Base-by-base conservation (phyloP, 2,329 filamentous ascomycete genomes). In the Fusarium brevicatenulatum region DNA sequence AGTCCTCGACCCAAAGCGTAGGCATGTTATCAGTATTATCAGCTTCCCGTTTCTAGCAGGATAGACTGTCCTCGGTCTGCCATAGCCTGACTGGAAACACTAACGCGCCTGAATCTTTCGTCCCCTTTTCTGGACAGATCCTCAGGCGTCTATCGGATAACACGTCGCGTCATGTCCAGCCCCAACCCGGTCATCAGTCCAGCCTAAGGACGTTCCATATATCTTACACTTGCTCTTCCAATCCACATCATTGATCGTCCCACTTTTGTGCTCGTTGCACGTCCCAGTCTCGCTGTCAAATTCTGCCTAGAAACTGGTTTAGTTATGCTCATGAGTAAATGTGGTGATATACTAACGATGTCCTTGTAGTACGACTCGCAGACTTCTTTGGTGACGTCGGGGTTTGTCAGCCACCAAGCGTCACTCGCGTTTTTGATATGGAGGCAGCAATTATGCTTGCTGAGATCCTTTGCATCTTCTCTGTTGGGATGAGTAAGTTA, bases 11-110 rank as follows among this genome's bases (percentile, higher is more conserved):
- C 40, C 4, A n/a, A n/a, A 49, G 5, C 30, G 44, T n/a, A 30
- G 28, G 28, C 6, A 28, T 28, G 28, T 28, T 28, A 25, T 25
- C 28, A 8, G 28, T n/a, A 4, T 5, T 49, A 12, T 32, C 28
- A 32, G 2, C 21, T 6, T 25, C n/a, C n/a, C n/a, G 1, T 13
- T 3, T 9, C 5, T 6, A 2, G 7, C 15, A 11, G 3, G 1
- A 16, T 30, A 9, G 5, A 21, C 9, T 10, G 2, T 44, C 13
- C 4, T 28, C 8, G 43, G 13, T 3, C 43, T 7, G 5, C 2
- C 2, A 7, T 28, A 5, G 1, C 1, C 8, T 10, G 5, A 10
- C 43, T 11, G 13, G 4, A 28, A 9, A 28, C 5, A 7, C 3
- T 2, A 4, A 0, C 4, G 21, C 13, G 13, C 3, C 15, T 16